Evolutionary conservation across 805 yeast genomes (phyloP), one percentile per base, ranked within the genome.

Genomic region (Lipomyces kockii): DNA sequence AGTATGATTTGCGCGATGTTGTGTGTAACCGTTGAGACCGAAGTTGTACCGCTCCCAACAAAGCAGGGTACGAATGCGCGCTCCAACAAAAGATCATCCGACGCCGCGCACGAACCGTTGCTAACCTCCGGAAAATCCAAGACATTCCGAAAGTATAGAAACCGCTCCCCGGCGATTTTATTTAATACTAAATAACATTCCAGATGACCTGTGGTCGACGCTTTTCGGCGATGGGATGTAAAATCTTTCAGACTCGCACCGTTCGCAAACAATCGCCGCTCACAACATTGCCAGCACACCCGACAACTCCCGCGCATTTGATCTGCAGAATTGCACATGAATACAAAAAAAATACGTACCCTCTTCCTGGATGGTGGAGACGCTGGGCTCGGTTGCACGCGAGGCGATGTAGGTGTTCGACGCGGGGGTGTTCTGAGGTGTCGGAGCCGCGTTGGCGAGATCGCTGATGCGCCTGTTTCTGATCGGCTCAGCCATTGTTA

Each of bases 341-440:
- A 60, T 34, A 58, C 14, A 4, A 60, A 37, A 58, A 29, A 20
- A 62, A n/a, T 20, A 65, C 71, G 74, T 62, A 78, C 76, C 89
- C 71, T 86, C 90, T 77, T 92, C 97, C 71, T 83, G 84, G 76
- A 91, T 91, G 56, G 97, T 91, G 62, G 91, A 87, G 61, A 87
- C 81, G 64, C 78, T 72, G 51, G 83, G 78, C 70, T 73, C 63
- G 77, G 73, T 69, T 37, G 76, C 77, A 64, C 84, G 82, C 76
- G 85, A 87, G 78, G 77, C 78, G 73, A 92, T 71, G 59, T 69
- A 81, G 54, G 91, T 84, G 49, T 89, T 90, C 46, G 94, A 87
- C 2, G 98, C 91, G 17, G 99, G 99, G 0, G 99, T 95, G 83
- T 95, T 95, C 78, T 95, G 99, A 4, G 99, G 99, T 0, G 99